A percentile compares a stretch with the other conserved stretches of the same genome.
These are phyloP conservation scores for Gaertneriomyces semiglobifer DNA, from an alignment of 192 early-diverging fungal species.

Conservation along the genomic window DNA sequence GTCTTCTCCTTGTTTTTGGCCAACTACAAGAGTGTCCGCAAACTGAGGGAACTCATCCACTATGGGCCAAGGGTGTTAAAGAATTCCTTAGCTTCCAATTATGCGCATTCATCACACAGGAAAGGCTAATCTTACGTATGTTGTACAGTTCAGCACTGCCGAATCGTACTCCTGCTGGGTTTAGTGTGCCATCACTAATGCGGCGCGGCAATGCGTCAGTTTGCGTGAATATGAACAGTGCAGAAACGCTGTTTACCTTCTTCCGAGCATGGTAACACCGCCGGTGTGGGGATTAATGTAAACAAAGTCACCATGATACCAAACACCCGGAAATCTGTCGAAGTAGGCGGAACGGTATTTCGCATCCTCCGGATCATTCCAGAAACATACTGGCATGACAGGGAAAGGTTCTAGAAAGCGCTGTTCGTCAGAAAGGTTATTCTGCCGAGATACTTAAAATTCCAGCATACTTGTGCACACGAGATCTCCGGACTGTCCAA, in stretches of 20 bases:
- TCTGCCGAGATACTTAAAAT: not conserved
- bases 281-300: conserved; percentile 76
- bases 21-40: conserved; percentile 78
- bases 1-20: conserved; percentile 78
- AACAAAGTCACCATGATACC: conserved; percentile 98
- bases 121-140: conserved; percentile 39
- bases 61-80: not conserved
- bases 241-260: conserved; percentile 33
- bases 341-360: conserved; percentile 92
- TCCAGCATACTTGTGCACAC: conserved; percentile 68
- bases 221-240: not conserved
- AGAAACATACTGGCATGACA: conserved; percentile 96
- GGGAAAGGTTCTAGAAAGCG: conserved; percentile 72
- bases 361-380: conserved; percentile 68
- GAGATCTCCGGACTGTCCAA: conserved; percentile 78
- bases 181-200: conserved; percentile 77
- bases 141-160: conserved; percentile 95
- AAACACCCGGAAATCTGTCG: conserved; percentile 73
- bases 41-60: conserved; percentile 77
- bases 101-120: too few species aligned
- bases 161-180: conserved; percentile 90
- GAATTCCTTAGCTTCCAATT: not conserved
- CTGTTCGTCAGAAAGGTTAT: not conserved
- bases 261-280: conserved; percentile 92
- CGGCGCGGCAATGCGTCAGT: conserved; percentile 23